Conservation (phyloP, 1,139 yeast species). For the Nakaseomyces nivariensis region DNA sequence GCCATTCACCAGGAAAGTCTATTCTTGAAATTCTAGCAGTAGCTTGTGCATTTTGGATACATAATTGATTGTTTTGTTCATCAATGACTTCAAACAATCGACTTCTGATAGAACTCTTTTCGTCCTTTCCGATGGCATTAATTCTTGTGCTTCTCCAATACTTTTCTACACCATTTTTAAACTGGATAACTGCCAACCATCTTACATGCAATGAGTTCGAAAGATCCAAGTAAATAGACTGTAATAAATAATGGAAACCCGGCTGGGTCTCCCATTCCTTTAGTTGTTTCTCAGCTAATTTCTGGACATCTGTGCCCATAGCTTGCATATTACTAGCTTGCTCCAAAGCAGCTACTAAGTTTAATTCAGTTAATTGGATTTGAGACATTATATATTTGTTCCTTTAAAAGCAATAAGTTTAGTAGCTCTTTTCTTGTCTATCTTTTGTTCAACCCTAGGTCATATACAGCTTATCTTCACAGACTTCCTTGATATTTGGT, state of each 20-base stretch:
- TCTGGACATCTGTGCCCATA: conserved; percentile 37
- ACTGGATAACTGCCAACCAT: conserved; percentile 80
- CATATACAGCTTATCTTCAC: no score
- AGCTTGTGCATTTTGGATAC: conserved; percentile 78
- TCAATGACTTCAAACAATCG: conserved; percentile 49
- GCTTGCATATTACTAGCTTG: conserved; percentile 45
- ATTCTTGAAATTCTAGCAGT: conserved; percentile 66
- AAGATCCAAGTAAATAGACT: conserved; percentile 50
- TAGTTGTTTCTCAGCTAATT: conserved; percentile 58
- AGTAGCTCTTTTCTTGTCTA: neutral
- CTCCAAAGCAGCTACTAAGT: conserved; percentile 31
- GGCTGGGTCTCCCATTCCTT: conserved; percentile 55
- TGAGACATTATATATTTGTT: conserved; percentile 1
- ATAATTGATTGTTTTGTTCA: conserved; percentile 65
- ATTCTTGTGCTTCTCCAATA: conserved; percentile 68
- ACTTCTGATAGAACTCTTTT: conserved; percentile 52
- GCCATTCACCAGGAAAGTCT: conserved; percentile 89
- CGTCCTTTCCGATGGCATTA: conserved; percentile 52
- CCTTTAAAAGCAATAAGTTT: neutral
- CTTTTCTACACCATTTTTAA: conserved; percentile 78
- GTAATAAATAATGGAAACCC: conserved; percentile 52
- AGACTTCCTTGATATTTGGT: no score
- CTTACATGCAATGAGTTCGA: conserved; percentile 54
- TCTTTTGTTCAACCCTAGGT: no score
- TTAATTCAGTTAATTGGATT: conserved; percentile 15